phyloP scores from a whole-genome alignment of 176 grass and related monocot species.

The Cymbopogon citratus region DNA sequence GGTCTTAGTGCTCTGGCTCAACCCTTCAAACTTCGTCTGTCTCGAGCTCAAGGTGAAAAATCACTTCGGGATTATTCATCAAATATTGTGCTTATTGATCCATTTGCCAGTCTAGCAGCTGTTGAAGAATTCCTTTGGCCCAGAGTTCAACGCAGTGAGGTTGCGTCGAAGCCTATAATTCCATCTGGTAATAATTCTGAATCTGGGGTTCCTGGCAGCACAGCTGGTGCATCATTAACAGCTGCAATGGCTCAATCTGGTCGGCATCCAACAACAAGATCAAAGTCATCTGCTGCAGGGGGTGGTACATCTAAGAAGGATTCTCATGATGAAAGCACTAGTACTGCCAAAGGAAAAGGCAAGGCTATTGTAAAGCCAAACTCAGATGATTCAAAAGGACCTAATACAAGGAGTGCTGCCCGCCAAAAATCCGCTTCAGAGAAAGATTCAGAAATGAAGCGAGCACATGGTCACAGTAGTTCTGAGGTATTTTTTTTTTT shows the following conservation, averaged over 20 bases:
- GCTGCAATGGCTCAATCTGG: conserved; percentile 42
- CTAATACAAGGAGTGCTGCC: conserved; percentile 62
- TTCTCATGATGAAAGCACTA: conserved; percentile 43
- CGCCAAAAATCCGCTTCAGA: conserved; percentile 62
- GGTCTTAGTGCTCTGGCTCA: conserved; percentile 68
- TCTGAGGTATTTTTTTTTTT: conserved; percentile 62
- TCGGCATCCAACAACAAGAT: conserved; percentile 58
- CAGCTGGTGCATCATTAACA: conserved; percentile 35
- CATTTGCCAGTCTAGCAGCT: conserved; percentile 62
- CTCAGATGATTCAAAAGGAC: conserved; percentile 56
- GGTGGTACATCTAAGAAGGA: conserved; percentile 45
- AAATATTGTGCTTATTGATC: conserved; percentile 88
- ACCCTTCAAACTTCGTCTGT: conserved; percentile 76
- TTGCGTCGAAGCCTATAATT: conserved; percentile 39
- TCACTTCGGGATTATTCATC: conserved; percentile 82
- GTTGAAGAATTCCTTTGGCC: conserved; percentile 97
- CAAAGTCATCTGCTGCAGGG: conserved; percentile 65
- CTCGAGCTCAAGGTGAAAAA: conserved; percentile 81
- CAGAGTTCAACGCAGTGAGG: conserved; percentile 67
- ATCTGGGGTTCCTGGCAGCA: conserved; percentile 37
- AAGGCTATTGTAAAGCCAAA: conserved; percentile 68
- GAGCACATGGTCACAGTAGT: conserved; percentile 51
- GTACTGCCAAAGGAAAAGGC: conserved; percentile 69
- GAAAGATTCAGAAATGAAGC: conserved; percentile 69
- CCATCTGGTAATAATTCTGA: conserved; percentile 61